Base-by-base conservation (phyloP, 2,329 filamentous ascomycete species). In the Emergomyces orientalis region DNA sequence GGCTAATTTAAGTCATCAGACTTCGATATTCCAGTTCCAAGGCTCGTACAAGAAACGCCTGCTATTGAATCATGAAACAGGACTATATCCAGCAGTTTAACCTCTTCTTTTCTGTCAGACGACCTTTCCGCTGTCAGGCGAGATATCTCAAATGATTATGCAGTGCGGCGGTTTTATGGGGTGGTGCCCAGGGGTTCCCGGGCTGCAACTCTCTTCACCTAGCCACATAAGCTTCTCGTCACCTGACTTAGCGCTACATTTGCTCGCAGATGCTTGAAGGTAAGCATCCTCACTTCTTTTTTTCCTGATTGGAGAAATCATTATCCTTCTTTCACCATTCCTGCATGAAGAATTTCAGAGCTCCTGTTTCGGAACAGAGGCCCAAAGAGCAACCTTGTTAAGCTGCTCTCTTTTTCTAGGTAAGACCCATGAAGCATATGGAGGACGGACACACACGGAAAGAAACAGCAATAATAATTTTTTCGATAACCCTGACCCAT, bases 221-320 rank as follows among this genome's bases (percentile, higher is more conserved):
- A 43, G 9, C 56, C 27, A 59, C 56, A 59, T 59, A 30, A 34
- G 22, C 56, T 47, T 27, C 30, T 41, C 27, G 17, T 59, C 56
- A 59, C 56, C 56, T 59, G 56, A 59, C 17, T 58, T 58, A 43
- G 55, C 25, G 54, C 14, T 58, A 22, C n/a, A 3, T 25, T 51
- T 30, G 47, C 22, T 14, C 17, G 5, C 13, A 51, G 2, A 14
- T 11, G 22, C 22, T 22, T n/a, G 19, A 2, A 45, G n/a, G 8
- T 22, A 32, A 11, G 34, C n/a, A 19, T 1, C 11, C 2, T 22
- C 2, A 19, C 19, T 43, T 14, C 19, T 41, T 13, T 14, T 41
- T 43, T 2, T 7, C 8, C 22, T 27, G 22, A 47, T 49, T 25
- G 45, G 45, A 49, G 51, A n/a, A 19, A n/a, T 32, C 3, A 8